Percentiles rank a stretch among this genome's conserved stretches.
Conservation (phyloP, 345 rosid species). For the Raphanus sativus region DNA sequence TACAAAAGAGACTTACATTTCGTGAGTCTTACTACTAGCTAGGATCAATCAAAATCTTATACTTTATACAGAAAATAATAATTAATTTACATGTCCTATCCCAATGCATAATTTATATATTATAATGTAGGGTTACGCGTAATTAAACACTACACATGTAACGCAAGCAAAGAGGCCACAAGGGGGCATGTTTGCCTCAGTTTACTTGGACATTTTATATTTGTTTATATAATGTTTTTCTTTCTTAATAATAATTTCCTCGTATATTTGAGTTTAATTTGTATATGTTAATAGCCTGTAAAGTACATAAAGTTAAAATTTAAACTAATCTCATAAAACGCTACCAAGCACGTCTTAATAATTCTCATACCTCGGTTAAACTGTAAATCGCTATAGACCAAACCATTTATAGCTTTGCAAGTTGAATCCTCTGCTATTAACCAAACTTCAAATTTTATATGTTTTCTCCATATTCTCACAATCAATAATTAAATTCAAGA, state of each 20-base stretch:
- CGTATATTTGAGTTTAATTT: background rate
- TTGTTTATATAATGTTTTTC: background rate
- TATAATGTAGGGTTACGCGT: constrained; percentile 32
- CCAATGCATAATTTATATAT: constrained; percentile 19
- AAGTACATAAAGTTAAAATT: constrained; percentile 1
- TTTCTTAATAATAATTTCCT: background rate
- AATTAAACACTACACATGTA: constrained; percentile 35
- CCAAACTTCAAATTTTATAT: background rate
- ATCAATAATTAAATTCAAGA: background rate
- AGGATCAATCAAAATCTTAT: constrained; percentile 33
- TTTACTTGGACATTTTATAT: constrained; percentile 20
- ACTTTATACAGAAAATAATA: constrained; percentile 5
- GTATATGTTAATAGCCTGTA: background rate
- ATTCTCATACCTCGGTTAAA: background rate
- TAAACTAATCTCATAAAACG: background rate
- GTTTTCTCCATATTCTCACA: background rate
- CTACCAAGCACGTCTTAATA: background rate
- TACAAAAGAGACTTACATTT: constrained; percentile 22
- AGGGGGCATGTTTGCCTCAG: constrained; percentile 30
- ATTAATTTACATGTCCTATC: constrained; percentile 11
- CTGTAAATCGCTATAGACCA: background rate
- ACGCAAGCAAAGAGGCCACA: constrained; percentile 24
- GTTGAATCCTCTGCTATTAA: background rate
- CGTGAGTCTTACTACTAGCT: constrained; percentile 31
- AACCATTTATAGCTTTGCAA: background rate